Evolutionary conservation across 2,329 filamentous ascomycete species (phyloP).

Genomic region (Monilinia laxa): DNA sequence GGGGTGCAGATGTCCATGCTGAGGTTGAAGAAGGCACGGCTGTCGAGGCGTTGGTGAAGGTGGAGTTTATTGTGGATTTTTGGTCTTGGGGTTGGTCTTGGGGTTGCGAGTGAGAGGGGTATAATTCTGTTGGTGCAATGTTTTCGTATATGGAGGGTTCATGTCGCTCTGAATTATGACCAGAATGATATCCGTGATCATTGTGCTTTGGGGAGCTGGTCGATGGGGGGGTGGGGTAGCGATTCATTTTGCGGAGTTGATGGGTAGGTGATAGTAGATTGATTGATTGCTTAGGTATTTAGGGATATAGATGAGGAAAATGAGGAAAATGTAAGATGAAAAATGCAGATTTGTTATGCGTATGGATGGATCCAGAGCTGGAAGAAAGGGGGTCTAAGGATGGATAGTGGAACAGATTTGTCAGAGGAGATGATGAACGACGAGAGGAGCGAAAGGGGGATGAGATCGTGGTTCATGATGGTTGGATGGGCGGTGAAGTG

Average conservation of each 20-base stretch:
- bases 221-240: constrained; percentile 10
- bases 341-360: constrained; percentile 4
- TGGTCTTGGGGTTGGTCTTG: neutral
- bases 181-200: neutral
- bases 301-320: neutral
- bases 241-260: constrained; percentile 2
- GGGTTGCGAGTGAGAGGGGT: neutral
- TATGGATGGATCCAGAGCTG: neutral
- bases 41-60: neutral
- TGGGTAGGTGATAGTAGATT: neutral
- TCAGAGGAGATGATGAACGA: constrained; percentile 1
- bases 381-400: neutral
- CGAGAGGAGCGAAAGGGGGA: neutral
- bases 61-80: neutral
- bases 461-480: constrained; percentile 1
- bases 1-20: neutral
- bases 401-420: neutral
- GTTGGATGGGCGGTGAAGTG: constrained; percentile 16
- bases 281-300: neutral
- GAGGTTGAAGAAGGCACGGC: neutral
- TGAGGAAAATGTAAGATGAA: too few species aligned
- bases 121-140: neutral
- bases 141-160: neutral
- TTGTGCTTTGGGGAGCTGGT: constrained; percentile 2
- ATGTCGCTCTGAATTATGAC: neutral